Base-by-base conservation (phyloP, 2,329 filamentous ascomycete species). In the Paraphoma chrysanthemicola region DNA sequence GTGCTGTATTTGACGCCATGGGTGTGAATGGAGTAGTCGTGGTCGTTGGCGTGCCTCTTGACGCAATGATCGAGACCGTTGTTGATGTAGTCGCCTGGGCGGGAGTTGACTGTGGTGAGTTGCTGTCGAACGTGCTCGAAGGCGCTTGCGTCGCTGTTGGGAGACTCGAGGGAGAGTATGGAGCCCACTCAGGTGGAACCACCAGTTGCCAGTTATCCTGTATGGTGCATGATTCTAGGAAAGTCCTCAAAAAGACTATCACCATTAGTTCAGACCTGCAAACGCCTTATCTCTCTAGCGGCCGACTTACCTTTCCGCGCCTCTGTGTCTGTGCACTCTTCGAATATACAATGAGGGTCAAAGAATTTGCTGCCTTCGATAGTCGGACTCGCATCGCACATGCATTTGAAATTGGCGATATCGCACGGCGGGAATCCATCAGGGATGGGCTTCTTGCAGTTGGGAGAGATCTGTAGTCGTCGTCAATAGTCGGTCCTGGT, bases 221-320 rank as follows among this genome's bases (percentile, higher is more conserved):
- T 36, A 14, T 4, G 12, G 14, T 30, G 48, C 54, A 63, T 1
- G 44, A 56, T 6, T 48, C 16, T 4, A 46, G 31, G 18, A 60
- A 60, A 11, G 30, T 38, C 2, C 18, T 47, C 2, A 60, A 28
- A 18, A 63, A 64, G 0, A 16, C 62, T 64, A 29, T 6, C n/a
- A 30, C n/a, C 18, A 6, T 64, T 41, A 64, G 56, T 47, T n/a
- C 17, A 45, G 23, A 33, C 33, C 33, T 17, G 11, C 28, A 31
- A 23, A 8, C 10, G 29, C 28, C 4, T 29, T 23, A 23, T 23
- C 23, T 3, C 42, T 33, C 9, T 28, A 7, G 8, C 12, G 17
- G 51, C 36, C 39, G 14, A 57, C 51, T 39, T 8, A 59, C 60
- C 51, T 49, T 29, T 53, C 17, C 52, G 56, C n/a, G 16, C 47